A percentile compares a stretch with the other conserved stretches of the same genome.
Conservation (phyloP, 805 yeast species). For the Wickerhamiella spandovensis region DNA sequence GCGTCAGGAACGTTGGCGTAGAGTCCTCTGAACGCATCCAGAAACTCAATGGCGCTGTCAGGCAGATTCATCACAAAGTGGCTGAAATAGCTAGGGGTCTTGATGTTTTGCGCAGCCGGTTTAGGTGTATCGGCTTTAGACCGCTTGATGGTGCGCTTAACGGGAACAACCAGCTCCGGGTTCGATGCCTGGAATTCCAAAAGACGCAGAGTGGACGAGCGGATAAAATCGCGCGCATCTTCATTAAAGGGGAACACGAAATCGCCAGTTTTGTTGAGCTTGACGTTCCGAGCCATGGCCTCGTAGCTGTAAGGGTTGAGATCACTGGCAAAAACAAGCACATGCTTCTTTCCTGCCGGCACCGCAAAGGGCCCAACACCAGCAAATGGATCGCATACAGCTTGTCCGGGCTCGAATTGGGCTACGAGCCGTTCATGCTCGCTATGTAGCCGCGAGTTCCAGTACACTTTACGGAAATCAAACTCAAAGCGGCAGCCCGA, state of each 20-base stretch:
- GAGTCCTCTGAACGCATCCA: constrained; percentile 65
- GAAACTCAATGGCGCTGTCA: constrained; percentile 75
- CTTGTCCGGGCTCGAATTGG: constrained; percentile 47
- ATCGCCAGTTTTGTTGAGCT: constrained; percentile 43
- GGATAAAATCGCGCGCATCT: constrained; percentile 78
- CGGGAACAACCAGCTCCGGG: constrained; percentile 28
- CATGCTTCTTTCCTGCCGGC: constrained; percentile 81
- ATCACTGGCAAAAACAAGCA: constrained; percentile 81
- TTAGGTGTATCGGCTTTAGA: background rate
- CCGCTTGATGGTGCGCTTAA: constrained; percentile 3
- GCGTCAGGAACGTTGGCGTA: constrained; percentile 31
- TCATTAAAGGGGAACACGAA: constrained; percentile 52
- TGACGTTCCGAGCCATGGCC: constrained; percentile 53
- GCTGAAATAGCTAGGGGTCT: constrained; percentile 39
- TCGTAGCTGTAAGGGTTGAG: constrained; percentile 76
- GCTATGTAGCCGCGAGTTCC: constrained; percentile 91
- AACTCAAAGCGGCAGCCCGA: constrained; percentile 74
- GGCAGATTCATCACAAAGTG: constrained; percentile 95
- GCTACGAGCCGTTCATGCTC: constrained; percentile 77
- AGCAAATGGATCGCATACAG: constrained; percentile 91
- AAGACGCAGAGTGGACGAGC: constrained; percentile 40
- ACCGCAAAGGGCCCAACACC: constrained; percentile 98
- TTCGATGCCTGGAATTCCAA: constrained; percentile 32
- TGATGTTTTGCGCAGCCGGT: constrained; percentile 4
- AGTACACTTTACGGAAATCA: constrained; percentile 87